Base-by-base conservation (phyloP, 2,329 filamentous ascomycete species). In the Colletotrichum sp. region DNA sequence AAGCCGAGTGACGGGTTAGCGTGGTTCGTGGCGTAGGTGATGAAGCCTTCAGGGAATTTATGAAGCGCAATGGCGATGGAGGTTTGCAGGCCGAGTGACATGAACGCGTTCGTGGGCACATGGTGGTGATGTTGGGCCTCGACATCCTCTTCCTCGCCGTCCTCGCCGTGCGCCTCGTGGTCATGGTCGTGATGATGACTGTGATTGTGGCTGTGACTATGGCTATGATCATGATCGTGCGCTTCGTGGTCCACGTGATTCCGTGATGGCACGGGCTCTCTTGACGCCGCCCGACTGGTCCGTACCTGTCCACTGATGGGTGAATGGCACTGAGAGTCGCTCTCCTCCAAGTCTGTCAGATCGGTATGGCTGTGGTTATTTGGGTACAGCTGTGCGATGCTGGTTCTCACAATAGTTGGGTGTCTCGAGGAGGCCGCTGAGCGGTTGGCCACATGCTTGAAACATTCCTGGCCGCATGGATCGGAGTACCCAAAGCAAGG, bases 11-110 rank as follows among this genome's bases (percentile, higher is more conserved):
- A 89, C 0, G 97, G 96, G 82, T 96, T 98, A 14, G 96, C 96
- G 82, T 99, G 97, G 84, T 98, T 99, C 12, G 97, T 98, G 12
- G 97, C 96, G 83, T 97, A 99, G 1, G 96, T 98, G 79, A 99
- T 93, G 82, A 94, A 94, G 26, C 92, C 92, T 80, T 94, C 97
- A 2, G 97, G 97, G 43, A 98, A 94, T 83, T 99, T 99, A 87
- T 99, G 97, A 2, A 99, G 88, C 9, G 96, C 96, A 77, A 99
- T 98, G 7, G 97, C 97, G 66, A 98, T 93, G 18, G 95, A 96
- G 0, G 97, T 98, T 84, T 99, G 97, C 1, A 99, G 90, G n/a
- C 97, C 96, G 75, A 98, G 97, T 68, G 95, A 95, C 77, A 98
- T 88, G 83, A 98, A 99, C 7, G 95, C 95, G 81, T 98, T 98